These are phyloP conservation scores for Gossypium laxum DNA, from an alignment of 441 rosid species.

Conservation along the genomic window DNA sequence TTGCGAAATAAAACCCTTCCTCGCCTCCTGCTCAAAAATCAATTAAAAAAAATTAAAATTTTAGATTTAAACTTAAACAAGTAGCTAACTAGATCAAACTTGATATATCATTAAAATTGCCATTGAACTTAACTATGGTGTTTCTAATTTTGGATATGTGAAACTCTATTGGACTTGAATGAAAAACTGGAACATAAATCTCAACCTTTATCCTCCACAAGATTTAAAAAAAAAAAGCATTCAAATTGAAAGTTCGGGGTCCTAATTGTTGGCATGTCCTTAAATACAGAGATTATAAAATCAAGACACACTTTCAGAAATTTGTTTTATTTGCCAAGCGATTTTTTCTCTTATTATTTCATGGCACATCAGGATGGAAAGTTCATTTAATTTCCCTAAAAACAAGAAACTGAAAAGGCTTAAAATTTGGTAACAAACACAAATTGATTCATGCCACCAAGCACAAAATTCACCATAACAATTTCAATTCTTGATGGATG, in stretches of 20 bases:
- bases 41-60: not conserved
- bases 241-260: not conserved
- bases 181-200: no score
- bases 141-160: not conserved
- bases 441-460: not conserved
- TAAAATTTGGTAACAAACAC: not conserved
- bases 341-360: not conserved
- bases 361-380: not conserved
- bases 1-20: conserved; percentile 32
- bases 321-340: not conserved
- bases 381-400: not conserved
- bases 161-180: not conserved
- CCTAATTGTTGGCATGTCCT: not conserved
- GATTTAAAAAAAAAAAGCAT: not conserved
- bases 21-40: conserved; percentile 36
- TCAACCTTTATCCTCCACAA: not conserved
- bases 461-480: not conserved
- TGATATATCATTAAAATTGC: not conserved
- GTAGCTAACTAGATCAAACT: not conserved
- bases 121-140: not conserved
- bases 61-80: not conserved
- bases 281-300: not conserved
- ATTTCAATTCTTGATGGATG: not conserved
- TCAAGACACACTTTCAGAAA: not conserved
- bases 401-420: not conserved